Base-by-base conservation (phyloP, 257 asterid genomes). In the Parsonsia alboflavescens region DNA sequence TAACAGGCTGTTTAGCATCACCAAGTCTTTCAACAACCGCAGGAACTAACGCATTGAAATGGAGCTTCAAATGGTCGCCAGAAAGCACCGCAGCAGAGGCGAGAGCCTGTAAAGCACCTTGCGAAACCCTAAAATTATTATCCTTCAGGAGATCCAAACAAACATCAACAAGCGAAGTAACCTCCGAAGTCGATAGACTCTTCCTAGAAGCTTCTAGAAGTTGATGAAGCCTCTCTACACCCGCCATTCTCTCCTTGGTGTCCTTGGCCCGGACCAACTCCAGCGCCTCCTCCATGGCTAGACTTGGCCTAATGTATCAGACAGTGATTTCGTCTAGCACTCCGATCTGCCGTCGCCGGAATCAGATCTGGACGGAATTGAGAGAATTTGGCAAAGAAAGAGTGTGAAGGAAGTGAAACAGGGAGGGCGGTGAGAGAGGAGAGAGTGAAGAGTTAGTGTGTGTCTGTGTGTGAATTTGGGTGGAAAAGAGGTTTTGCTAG, bases 181-280 rank as follows among this genome's bases (percentile, higher is more conserved):
- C 98, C 71, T 95, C 99, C 56, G 99, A 81, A 12, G 96, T 74
- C 42, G 96, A 83, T 28, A 92, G 75, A 3, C 80, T 83, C 90
- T 86, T 92, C 59, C 96, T 83, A 56, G 96, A 90, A 75, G 96
- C 88, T 89, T 95, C 99, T 64, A 95, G 94, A 36, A 88, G 94
- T 74, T 95, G 91, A 84, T 92, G 92, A 77, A 95, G 96, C 72
- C 89, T 90, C 87, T 95, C 99, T 64, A 92, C 97, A 24, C 96
- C 99, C 1, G 99, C 98, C 99, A 95, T 95, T 81, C 99, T 86
- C 88, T 95, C 97, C 87, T 95, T 95, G 42, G 99, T 95, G 86
- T 95, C 99, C 91, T 95, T 95, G 10, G 96, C 96, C 73, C 96
- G 97, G 82, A 91, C 93, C 87, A 89, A 83, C 78, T 92, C 98